phyloP scores from a whole-genome alignment of 495 filamentous ascomycete species.

The Penicillium chermesinum region DNA sequence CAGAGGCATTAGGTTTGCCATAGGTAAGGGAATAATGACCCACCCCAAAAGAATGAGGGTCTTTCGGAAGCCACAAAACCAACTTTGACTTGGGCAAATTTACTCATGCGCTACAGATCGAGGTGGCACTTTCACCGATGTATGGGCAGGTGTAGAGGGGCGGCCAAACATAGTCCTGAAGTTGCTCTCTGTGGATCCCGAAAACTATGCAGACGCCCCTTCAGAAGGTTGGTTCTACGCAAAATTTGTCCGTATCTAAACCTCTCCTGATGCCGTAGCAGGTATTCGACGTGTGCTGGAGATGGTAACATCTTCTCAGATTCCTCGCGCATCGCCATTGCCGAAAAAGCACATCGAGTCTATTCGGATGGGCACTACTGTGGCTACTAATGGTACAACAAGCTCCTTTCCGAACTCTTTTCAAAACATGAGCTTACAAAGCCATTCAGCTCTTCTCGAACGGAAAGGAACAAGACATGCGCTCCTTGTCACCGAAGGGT shows the following conservation, averaged over 20 bases:
- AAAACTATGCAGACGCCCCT: conserved; percentile 14
- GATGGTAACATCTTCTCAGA: background rate
- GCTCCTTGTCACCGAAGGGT: background rate
- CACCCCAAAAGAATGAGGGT: no score
- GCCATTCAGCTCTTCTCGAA: background rate
- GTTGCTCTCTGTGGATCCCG: conserved; percentile 10
- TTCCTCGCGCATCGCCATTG: background rate
- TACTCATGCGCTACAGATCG: no score
- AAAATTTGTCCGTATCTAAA: no score
- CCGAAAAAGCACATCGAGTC: background rate
- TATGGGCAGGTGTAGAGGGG: conserved; percentile 4
- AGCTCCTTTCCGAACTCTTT: no score
- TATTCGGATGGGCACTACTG: background rate
- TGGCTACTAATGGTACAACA: background rate
- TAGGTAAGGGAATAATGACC: no score
- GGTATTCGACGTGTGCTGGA: background rate
- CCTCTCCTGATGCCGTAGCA: no score
- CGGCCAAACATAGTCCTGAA: conserved; percentile 11
- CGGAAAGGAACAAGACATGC: background rate
- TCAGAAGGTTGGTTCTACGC: conserved; percentile 6
- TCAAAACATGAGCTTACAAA: no score
- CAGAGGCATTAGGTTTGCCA: no score
- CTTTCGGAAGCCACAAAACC: no score
- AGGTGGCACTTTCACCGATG: conserved; percentile 23
- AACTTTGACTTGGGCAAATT: no score